These are phyloP conservation scores for Phylloporus sp. DNA, from an alignment of 768 basidiomycete species.

Conservation along the genomic window DNA sequence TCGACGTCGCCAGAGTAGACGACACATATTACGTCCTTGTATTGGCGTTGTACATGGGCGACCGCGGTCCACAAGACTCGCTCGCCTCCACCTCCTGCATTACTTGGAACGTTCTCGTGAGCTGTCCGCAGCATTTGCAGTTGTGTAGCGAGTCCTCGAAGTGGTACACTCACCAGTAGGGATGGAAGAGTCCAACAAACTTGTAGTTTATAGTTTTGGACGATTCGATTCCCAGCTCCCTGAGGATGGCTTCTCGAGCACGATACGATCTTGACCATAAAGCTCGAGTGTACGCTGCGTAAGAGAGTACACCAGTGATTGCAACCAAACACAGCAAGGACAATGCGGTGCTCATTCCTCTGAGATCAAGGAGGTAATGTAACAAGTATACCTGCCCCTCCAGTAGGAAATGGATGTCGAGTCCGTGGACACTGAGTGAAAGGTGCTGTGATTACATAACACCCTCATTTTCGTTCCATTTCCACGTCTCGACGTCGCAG, in stretches of 20 bases:
- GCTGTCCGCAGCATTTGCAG: slow-evolving; percentile 4
- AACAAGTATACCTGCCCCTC: not conserved
- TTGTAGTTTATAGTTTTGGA: slow-evolving; percentile 11
- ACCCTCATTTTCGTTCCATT: not conserved
- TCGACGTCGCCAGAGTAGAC: slow-evolving; percentile 90
- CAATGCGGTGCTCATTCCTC: slow-evolving; percentile 10
- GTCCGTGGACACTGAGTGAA: not conserved
- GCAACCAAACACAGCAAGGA: slow-evolving; percentile 15
- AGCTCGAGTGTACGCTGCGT: slow-evolving; percentile 22
- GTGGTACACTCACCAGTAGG: slow-evolving; percentile 70
- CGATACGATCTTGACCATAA: slow-evolving; percentile 20
- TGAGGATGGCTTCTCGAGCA: slow-evolving; percentile 20
- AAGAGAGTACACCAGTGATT: slow-evolving; percentile 15
- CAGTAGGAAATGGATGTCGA: not conserved
- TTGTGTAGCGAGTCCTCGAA: not conserved
- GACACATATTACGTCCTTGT: slow-evolving; percentile 61
- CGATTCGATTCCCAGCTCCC: slow-evolving; percentile 8
- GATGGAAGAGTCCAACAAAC: slow-evolving; percentile 88
- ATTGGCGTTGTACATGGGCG: slow-evolving; percentile 62
- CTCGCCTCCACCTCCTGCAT: slow-evolving; percentile 96
- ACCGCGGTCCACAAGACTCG: slow-evolving; percentile 93
- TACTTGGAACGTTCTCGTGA: slow-evolving; percentile 50
- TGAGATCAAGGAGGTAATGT: not conserved
- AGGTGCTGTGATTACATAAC: slow-evolving; percentile 6
- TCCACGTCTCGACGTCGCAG: not conserved